Conservation (phyloP, 2,329 filamentous ascomycete species). For the Diaporthe helianthi region DNA sequence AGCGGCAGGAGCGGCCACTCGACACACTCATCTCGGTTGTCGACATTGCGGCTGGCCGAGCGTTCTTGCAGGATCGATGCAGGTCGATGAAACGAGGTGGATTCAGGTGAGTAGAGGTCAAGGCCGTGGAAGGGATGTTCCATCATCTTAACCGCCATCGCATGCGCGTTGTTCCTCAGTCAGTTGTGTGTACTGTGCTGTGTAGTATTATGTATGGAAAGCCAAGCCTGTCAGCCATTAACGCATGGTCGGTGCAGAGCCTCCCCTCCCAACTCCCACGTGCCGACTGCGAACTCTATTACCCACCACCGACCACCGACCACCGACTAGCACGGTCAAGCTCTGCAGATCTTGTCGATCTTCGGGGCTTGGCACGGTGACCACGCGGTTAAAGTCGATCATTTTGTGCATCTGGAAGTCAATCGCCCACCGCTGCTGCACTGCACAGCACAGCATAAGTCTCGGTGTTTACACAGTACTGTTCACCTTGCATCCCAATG, state of each 20-base stretch:
- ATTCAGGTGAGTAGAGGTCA: conserved; percentile 10
- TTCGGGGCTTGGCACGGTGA: conserved; percentile 22
- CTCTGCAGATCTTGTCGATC: conserved; percentile 25
- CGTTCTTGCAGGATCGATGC: conserved; percentile 13
- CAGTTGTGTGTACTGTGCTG: too few relatives aligned
- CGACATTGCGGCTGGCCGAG: conserved; percentile 21
- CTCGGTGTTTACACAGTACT: not conserved
- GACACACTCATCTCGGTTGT: conserved; percentile 23
- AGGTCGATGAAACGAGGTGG: conserved; percentile 9
- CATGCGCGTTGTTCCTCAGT: not conserved
- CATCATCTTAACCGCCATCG: conserved; percentile 2
- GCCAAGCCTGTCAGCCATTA: conserved; percentile 17
- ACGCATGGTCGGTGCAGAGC: conserved; percentile 3
- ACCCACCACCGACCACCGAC: not conserved
- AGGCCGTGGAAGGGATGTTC: not conserved
- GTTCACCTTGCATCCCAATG: not conserved
- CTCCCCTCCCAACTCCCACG: too few relatives aligned
- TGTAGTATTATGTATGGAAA: conserved; percentile 15
- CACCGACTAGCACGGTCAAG: too few relatives aligned
- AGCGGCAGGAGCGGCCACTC: conserved; percentile 14
- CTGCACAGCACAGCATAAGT: conserved; percentile 2
- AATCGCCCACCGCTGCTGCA: not conserved
- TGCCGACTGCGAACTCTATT: not conserved
- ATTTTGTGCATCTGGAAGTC: conserved; percentile 2
- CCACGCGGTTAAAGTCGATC: conserved; percentile 16